Percentiles rank a stretch among this genome's conserved stretches.
Conservation (phyloP, 495 filamentous ascomycete species). For the Halenospora varia region DNA sequence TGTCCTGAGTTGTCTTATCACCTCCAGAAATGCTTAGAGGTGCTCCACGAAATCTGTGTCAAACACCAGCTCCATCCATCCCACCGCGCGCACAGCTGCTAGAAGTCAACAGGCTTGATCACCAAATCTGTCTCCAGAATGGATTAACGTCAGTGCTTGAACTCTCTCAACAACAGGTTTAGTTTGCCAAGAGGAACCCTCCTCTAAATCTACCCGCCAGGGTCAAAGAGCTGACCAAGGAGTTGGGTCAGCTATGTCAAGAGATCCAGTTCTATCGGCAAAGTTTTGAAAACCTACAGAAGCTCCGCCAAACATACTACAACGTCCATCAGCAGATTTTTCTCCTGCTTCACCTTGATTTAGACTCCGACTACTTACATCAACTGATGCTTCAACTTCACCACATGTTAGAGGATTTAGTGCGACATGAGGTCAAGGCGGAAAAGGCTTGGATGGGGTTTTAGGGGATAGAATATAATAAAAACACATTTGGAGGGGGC, state of each 20-base stretch:
- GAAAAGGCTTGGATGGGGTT: slow-evolving; percentile 13
- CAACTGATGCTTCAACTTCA: slow-evolving; percentile 11
- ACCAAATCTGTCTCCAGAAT: slow-evolving; percentile 13
- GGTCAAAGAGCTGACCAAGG: slow-evolving; percentile 20
- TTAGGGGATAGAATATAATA: slow-evolving; percentile 10
- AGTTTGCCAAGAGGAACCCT: slow-evolving; percentile 13
- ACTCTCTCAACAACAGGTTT: slow-evolving; percentile 9
- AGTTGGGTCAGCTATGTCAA: slow-evolving; percentile 9
- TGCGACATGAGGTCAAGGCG: slow-evolving; percentile 5
- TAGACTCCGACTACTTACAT: slow-evolving; percentile 2
- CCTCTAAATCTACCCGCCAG: slow-evolving; percentile 4
- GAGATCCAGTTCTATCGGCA: slow-evolving; percentile 17
- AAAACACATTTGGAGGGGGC: neutral
- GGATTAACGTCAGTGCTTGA: slow-evolving; percentile 18
- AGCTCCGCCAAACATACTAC: slow-evolving; percentile 14
- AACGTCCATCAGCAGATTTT: slow-evolving; percentile 15
- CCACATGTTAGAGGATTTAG: slow-evolving; percentile 7
- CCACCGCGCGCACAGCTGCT: neutral
- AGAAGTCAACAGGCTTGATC: slow-evolving; percentile 15
- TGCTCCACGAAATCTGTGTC: neutral
- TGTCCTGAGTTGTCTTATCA: neutral
- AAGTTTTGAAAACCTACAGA: slow-evolving; percentile 16
- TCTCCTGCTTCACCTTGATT: slow-evolving; percentile 6
- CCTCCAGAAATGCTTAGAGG: neutral
- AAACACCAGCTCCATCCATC: slow-evolving; percentile 2